These are phyloP conservation scores for Naganishia randhawae DNA, from an alignment of 768 basidiomycete genomes.

Conservation along the genomic window DNA sequence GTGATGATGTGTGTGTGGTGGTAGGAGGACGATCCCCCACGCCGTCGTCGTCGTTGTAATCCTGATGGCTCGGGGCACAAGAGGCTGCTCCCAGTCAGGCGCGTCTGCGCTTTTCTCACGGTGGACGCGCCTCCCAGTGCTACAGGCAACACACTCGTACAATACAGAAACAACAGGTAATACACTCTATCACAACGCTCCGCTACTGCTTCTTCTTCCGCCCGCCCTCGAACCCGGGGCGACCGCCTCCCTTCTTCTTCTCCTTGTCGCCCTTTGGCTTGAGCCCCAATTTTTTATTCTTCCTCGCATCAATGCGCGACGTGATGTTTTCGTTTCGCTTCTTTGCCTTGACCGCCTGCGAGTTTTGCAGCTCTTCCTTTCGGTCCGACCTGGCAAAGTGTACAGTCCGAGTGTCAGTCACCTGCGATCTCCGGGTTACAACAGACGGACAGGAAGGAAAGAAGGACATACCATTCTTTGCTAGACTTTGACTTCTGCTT, in stretches of 20 bases:
- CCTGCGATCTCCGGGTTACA: no score
- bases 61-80: no score
- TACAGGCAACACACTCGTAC: neutral
- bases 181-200: neutral
- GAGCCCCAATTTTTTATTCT: slow-evolving; percentile 60
- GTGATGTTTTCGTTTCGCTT: slow-evolving; percentile 89
- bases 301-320: slow-evolving; percentile 70
- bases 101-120: neutral
- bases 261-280: slow-evolving; percentile 53
- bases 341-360: slow-evolving; percentile 81
- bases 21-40: neutral
- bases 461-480: slow-evolving; percentile 68
- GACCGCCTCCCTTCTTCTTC: slow-evolving; percentile 34
- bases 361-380: slow-evolving; percentile 68
- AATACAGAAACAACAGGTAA: slow-evolving; percentile 1
- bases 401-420: neutral
- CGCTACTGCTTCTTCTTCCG: neutral
- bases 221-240: slow-evolving; percentile 27
- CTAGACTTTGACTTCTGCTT: slow-evolving; percentile 81
- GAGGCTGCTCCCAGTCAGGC: neutral
- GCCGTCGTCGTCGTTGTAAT: no score
- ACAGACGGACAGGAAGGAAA: neutral
- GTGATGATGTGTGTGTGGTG: neutral
- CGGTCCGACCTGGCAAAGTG: slow-evolving; percentile 68
- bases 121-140: neutral